Evolutionary conservation across 2,329 filamentous ascomycete species (phyloP), one percentile per base, ranked within the genome.

Genomic region (Monilinia fructigena): DNA sequence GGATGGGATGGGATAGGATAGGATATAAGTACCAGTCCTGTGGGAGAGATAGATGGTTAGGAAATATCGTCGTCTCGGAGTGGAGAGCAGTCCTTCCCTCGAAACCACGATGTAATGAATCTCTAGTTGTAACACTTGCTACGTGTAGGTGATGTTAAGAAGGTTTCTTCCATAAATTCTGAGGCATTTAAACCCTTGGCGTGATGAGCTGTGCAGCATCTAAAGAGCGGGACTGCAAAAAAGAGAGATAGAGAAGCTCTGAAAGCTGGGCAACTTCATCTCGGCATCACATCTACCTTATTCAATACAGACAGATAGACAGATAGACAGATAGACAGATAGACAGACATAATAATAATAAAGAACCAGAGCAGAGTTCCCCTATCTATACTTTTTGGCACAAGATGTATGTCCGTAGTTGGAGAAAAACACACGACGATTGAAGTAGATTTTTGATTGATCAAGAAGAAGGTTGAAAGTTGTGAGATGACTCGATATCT

Each of bases 51-150:
- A n/a, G 18, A 55, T 12, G 31, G 7, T 8, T 7, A 8, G n/a
- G 11, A 20, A 38, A 31, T 42, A 10, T 42, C 45, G n/a, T 54
- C 11, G 20, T 23, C 8, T 7, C 20, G 4, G n/a, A 10, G 47
- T 2, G 12, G 4, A 23, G 23, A 28, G 28, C 26, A 10, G 1
- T 18, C 8, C 18, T 28, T 35, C 45, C 3, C 18, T 26, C 14
- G 14, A 38, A 26, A 7, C 5, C 23, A 16, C 8, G 2, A 16
- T 61, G 28, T n/a, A 38, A 3, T 20, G 16, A 20, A 50, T 60
- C n/a, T 60, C 58, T 38, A 26, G 5, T 26, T 12, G 20, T 23
- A 60, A 35, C n/a, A 60, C 58, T 50, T 38, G 58, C 38, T 38
- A 50, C 45, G 48, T 50, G 56, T 16, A 38, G 45, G 35, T 35